Evolutionary conservation across 164 flowering plant species (phyloP), one percentile per base, ranked within the genome.

Genomic region (Taxillus chinensis): DNA sequence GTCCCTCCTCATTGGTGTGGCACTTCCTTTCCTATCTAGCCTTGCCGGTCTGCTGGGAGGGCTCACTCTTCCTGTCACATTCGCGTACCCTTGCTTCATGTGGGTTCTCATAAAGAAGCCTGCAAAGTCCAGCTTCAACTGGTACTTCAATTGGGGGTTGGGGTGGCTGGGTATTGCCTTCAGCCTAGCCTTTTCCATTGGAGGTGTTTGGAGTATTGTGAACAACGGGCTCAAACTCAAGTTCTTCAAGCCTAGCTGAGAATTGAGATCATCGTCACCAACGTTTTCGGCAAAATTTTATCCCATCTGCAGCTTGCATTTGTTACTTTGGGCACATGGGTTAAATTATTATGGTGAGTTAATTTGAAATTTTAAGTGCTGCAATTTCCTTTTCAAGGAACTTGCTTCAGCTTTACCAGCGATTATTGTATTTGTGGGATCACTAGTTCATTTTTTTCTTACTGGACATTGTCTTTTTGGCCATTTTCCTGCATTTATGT

Each of bases 41-140:
- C 79, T 95, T 40, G 99, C 99, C 5, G 99, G 99, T 59, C 73
- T 95, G 27, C 49, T 90, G 43, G 97, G 99, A 52, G 99, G 99
- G 37, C 90, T 95, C 9, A 89, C 99, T 16, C 91, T 95, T 39
- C 99, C 97, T 0, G 96, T 95, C 64, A 95, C 99, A 12, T 95
- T 95, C 67, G 99, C 99, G 5, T 95, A 95, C 67, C 99, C 99
- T 58, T 95, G 99, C 80, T 95, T 95, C 86, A 90, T 95, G 97
- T 95, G 99, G 99, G 93, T 81, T 50, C 86, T 87, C 41, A 85
- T 95, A 11, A 91, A 91, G 63, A 84, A 77, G 73, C 99, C 99
- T 5, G 54, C 77, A 3, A 90, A 78, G 64, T 85, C 68, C 77
- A 89, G 89, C 78, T 87, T 89, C 73, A 87, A 71, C 57, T 95